phyloP scores from a whole-genome alignment of 2,329 filamentous ascomycete species.

The Leptographium lundbergii region DNA sequence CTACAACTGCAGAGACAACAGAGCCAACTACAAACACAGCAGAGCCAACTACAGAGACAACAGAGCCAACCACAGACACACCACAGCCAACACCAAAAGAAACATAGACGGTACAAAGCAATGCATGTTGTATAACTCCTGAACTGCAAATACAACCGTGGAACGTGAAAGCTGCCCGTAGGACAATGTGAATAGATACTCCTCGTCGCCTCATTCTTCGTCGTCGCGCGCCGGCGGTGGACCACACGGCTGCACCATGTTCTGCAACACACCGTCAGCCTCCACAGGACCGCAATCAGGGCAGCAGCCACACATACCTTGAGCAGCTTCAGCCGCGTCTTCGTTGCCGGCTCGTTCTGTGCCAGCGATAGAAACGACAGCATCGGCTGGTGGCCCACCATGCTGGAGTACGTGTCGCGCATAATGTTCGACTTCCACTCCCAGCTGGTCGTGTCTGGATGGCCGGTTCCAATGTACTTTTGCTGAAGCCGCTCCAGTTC shows the following conservation, averaged over 20 bases:
- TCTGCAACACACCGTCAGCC: not conserved
- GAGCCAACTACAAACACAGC: not conserved
- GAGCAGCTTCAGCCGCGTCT: conserved; percentile 67
- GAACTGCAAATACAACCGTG: too few relatives aligned
- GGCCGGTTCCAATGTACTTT: conserved; percentile 90
- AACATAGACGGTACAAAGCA: too few relatives aligned
- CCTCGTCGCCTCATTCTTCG: not conserved
- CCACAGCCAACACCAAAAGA: too few relatives aligned
- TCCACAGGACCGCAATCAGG: too few relatives aligned
- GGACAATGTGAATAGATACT: too few relatives aligned
- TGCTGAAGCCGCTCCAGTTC: conserved; percentile 95
- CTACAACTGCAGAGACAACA: not conserved
- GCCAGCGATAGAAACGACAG: conserved; percentile 83
- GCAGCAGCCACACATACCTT: conserved; percentile 34
- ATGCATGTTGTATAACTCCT: too few relatives aligned
- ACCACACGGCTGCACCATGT: not conserved
- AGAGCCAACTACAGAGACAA: not conserved
- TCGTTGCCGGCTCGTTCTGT: conserved; percentile 71
- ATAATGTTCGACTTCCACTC: conserved; percentile 95
- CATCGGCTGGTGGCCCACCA: conserved; percentile 79
- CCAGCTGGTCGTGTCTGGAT: conserved; percentile 93
- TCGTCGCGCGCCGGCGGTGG: conserved; percentile 1
- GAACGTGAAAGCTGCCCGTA: too few relatives aligned
- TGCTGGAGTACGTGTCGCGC: conserved; percentile 81
- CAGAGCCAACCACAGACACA: not conserved